Evolutionary conservation across 2,329 filamentous ascomycete genomes (phyloP), one percentile per base, ranked within the genome.

Genomic region (Sclerotiophoma versabilis): DNA sequence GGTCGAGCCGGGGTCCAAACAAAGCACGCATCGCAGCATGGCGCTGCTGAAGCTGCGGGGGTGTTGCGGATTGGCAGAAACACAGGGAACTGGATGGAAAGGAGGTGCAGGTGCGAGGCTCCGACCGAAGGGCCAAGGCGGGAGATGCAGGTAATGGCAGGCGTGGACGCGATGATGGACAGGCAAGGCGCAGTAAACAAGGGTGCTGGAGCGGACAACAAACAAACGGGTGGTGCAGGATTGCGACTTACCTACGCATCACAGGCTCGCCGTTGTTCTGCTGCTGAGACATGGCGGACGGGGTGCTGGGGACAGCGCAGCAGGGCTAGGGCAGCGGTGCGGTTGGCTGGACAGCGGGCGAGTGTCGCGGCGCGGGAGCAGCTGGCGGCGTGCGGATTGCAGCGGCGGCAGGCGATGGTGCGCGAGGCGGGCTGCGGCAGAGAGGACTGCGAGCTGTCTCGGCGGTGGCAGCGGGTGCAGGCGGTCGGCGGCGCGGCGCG

Each of bases 191-290:
- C 32, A 34, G 27, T 12, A 43, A 43, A 41, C 45, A 49, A 45
- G 45, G 38, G 29, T 41, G 38, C 14, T 54, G 3, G 29, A 26
- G 34, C 27, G 45, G 45, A 49, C 30, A 23, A 37, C 51, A 49
- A 22, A 39, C 5, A 11, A n/a, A n/a, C n/a, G 25, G 33, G 33
- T 34, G 37, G 34, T 49, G 47, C 19, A 50, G 50, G 60, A 58
- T 56, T 58, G 50, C 25, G 45, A 73, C 82, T 65, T 85, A 89
- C 87, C 87, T 87, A 80, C 84, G 82, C 78, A 87, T 87, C 57
- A 86, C 84, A 71, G 85, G 85, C 64, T 81, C 75, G 61, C 71
- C 70, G 58, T 72, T 73, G 49, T 64, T 64, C 55, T 61, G 59
- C 50, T 59, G 56, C 48, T 75, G 71, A 60, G 74, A 73, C 74